Evolutionary conservation across 169 alveolate species (phyloP).

Genomic region (Blepharisma undulans): DNA sequence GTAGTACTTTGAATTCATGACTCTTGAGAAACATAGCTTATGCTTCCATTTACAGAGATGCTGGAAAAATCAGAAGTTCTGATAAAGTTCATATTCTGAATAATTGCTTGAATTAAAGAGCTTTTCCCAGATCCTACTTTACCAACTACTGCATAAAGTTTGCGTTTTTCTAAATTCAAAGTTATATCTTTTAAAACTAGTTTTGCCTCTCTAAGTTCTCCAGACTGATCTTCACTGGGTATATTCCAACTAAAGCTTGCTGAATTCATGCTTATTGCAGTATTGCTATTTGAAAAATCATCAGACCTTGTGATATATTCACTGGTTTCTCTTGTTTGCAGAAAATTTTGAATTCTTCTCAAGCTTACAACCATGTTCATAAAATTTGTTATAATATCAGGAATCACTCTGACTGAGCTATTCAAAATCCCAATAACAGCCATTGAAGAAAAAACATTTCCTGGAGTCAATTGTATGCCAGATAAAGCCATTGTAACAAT

Average conservation of each 20-base stretch:
- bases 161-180: constrained; percentile 61
- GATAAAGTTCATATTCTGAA: constrained; percentile 78
- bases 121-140: constrained; percentile 90
- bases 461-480: constrained; percentile 5
- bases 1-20: constrained; percentile 85
- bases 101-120: constrained; percentile 77
- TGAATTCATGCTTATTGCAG: neutral
- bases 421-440: constrained; percentile 29
- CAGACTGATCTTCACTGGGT: neutral
- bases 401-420: neutral
- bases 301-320: neutral
- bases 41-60: constrained; percentile 44
- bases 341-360: neutral
- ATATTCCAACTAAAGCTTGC: constrained; percentile 20
- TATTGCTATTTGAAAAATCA: neutral
- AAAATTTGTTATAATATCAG: constrained; percentile 6
- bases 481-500: neutral
- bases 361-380: neutral
- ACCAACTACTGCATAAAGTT: constrained; percentile 81
- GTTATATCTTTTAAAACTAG: constrained; percentile 9
- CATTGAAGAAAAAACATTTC: neutral
- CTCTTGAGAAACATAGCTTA: constrained; percentile 83
- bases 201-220: constrained; percentile 9
- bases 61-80: constrained; percentile 46
- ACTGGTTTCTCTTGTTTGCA: neutral